Evolutionary conservation across 345 rosid genomes (phyloP), one percentile per base, ranked within the genome.

Genomic region (Rhodomyrtus tomentosa): DNA sequence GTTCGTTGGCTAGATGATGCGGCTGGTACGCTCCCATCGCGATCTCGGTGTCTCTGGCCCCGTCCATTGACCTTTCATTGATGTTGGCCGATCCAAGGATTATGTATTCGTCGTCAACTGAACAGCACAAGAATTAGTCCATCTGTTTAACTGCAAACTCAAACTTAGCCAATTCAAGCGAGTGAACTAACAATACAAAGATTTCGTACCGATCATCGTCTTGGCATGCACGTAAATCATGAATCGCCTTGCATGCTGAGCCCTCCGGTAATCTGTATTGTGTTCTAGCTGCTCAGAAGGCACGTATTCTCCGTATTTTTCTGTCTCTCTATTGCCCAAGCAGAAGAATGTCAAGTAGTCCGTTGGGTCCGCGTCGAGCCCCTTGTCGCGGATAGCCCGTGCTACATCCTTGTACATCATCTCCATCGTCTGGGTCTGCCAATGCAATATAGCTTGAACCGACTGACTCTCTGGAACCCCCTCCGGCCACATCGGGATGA

Each of bases 401-500:
- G 83, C 88, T 16, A 92, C 84, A 21, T 89, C 94, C 48, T 59
- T 80, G 27, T 91, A 92, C 94, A 89, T 92, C 94, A 92, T 91
- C 84, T 91, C 91, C 91, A 90, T 92, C 4, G 94, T 92, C 80
- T 81, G 88, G 48, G 79, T 87, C 59, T 90, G 94, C 94, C 94
- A 92, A 55, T 88, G 82, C 82, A 92, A n/a, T 58, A 91, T 92
- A 16, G 91, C 91, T 45, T 92, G 94, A 32, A 92, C 91, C 1
- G 94, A 88, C 12, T 38, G 88, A 81, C 93, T 90, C 80, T 89
- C 92, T 9, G 93, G 92, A 7, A 88, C 55, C 12, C 93, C 94
- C 87, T 92, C 94, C 2, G 94, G 94, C 94, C 94, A 92, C 93
- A 92, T 92, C 18, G 94, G 94, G 29, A 91, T 83, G 48, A 92